Evolutionary conservation across 176 grass and related monocot species (phyloP).

Genomic region (Echinochloa phyllopogon): DNA sequence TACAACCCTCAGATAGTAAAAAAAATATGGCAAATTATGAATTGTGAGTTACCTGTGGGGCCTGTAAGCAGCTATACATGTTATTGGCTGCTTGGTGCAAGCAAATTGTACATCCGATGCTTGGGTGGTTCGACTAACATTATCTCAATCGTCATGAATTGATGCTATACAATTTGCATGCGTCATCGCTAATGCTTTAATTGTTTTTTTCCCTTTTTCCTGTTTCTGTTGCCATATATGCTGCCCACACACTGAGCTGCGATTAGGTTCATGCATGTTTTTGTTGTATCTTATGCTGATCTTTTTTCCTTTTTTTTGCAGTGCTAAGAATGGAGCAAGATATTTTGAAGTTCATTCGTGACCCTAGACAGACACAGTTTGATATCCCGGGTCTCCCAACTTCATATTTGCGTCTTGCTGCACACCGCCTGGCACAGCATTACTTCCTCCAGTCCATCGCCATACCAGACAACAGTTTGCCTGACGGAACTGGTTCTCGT

Average conservation of each 20-base stretch:
- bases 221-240: not conserved
- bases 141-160: not conserved
- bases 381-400: constrained; percentile 78
- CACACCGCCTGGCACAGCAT: constrained; percentile 88
- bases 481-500: constrained; percentile 81
- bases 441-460: constrained; percentile 91
- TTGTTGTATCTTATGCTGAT: not conserved
- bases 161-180: not conserved
- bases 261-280: not conserved
- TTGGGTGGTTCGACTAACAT: not conserved
- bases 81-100: not conserved
- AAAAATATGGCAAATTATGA: not conserved
- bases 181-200: constrained; percentile 5
- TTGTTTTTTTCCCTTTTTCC: not conserved
- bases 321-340: constrained; percentile 99
- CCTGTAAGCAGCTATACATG: not conserved
- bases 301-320: constrained; percentile 43
- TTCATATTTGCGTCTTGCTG: constrained; percentile 86
- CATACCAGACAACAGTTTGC: constrained; percentile 69
- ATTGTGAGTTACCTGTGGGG: not conserved
- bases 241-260: not conserved
- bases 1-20: not conserved
- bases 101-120: not conserved
- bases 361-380: constrained; percentile 62
- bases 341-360: constrained; percentile 79